Evolutionary conservation across 331 rosid genomes (phyloP).

Genomic region (Stylosanthes scabra): DNA sequence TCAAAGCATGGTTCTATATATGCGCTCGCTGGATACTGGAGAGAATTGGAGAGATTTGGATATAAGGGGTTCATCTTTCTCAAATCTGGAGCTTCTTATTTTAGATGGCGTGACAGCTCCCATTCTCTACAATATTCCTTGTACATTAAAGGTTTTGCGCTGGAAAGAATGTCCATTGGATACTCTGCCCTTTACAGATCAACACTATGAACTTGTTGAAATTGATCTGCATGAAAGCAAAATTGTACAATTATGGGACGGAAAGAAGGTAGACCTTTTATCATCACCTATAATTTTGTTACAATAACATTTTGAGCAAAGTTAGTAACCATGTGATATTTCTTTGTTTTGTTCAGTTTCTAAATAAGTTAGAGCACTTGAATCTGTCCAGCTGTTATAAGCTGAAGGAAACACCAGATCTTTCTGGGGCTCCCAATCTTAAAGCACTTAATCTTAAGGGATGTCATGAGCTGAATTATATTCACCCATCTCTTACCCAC

Average conservation of each 20-base stretch:
- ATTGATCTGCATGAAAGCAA: too few species aligned
- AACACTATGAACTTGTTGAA: too few species aligned
- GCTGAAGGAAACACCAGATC: slow-evolving; percentile 9
- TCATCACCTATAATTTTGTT: background rate
- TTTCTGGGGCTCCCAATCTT: slow-evolving; percentile 5
- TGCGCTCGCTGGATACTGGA: background rate
- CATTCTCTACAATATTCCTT: background rate
- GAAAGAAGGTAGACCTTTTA: background rate
- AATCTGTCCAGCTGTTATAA: background rate
- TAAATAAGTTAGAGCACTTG: background rate
- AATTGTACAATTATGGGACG: too few species aligned
- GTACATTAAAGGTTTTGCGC: slow-evolving; percentile 8
- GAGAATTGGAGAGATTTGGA: background rate
- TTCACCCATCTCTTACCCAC: background rate
- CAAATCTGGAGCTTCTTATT: slow-evolving; percentile 7
- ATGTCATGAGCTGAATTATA: slow-evolving; percentile 11
- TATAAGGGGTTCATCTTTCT: background rate
- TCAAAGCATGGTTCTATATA: background rate
- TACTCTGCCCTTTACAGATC: too few species aligned
- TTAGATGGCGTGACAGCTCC: background rate
- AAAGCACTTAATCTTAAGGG: background rate
- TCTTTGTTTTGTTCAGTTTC: background rate
- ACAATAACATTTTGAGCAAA: background rate
- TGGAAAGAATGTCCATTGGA: too few species aligned
- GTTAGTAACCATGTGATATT: background rate